Evolutionary conservation across 148 eudicot species (phyloP), one percentile per base, ranked within the genome.

Genomic region (Rhododendron kiyosumense): DNA sequence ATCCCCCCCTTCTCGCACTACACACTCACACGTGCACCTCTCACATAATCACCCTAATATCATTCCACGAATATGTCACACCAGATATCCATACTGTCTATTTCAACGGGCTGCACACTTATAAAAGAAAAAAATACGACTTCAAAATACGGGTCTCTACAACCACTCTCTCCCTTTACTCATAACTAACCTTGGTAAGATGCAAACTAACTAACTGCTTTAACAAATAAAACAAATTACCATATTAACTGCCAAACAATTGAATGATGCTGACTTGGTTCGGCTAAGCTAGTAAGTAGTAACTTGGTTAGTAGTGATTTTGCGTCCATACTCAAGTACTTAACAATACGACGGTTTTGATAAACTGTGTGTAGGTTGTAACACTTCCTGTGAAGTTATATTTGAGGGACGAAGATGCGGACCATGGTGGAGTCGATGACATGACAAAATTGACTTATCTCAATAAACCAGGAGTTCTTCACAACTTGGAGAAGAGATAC

Each of bases 361-460:
- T 48, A 48, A 36, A 20, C 74, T 71, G 22, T 46, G 59, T 85
- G 81, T 86, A 97, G 99, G 93, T 93, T 87, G 87, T 93, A 88
- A 73, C 91, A 84, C 85, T 89, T 87, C 93, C 98, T 38, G 94
- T 91, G 30, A 93, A 92, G 90, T 86, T 97, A 87, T 90, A 90
- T 82, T 91, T 88, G 78, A 90, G 99, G 85, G 99, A 97, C 87
- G 94, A 92, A 36, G 99, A 97, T 87, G 93, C 92, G 2, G 99
- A 97, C 87, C 94, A 91, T 89, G 98, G 99, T 13, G 99, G 99
- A 88, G 99, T 97, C 9, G 99, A 97, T 91, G 99, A 97, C 85
- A 97, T 97, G 99, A 97, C 99, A 73, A 97, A 94, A 88, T 89
- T 97, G 90, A 91, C 98, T 69, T 97, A 97, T 73, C 89, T 97